Base-by-base conservation (phyloP, 306 rosid species). In the Sindora glabra region DNA sequence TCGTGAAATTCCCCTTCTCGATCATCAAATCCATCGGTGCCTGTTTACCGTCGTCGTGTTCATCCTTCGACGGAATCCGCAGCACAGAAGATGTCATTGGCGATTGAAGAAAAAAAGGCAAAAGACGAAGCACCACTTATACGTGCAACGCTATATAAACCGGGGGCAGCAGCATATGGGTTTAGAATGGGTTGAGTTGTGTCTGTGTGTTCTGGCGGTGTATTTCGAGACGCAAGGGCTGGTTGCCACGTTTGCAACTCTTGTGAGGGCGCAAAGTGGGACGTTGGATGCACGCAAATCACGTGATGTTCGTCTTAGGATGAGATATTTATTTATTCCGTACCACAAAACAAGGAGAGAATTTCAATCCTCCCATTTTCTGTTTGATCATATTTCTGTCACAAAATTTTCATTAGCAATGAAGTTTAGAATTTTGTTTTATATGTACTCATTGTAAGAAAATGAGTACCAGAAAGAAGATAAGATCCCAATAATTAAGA, bases 51-150 rank as follows among this genome's bases (percentile, higher is more conserved):
- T 84, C 78, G 1, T 76, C 79, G 26, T 21, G 65, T 17, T 58
- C 79, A 5, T 72, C 80, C 50, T 71, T 64, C 2, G 86, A 60
- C 16, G 67, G 38, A 13, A 64, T 13, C 18, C 69, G 56, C 23
- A 78, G 1, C 29, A 77, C 63, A 0, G 84, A 73, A 37, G 79
- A 59, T 16, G 86, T 41, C 94, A 84, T 77, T 48, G 56, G 10
- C 22, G 26, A 7, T 27, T 42, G 1, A 19, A 18, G 25, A n/a
- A 27, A 11, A 13, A 3, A 5, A 10, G 42, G 14, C 5, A 14
- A 24, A 27, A 13, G n/a, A 19, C 1, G 37, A 27, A 16, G 38
- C 21, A 15, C 37, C 39, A 42, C 54, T 3, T 47, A 1, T 15
- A 4, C 14, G 17, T 2, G 37, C 25, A 8, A 8, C 7, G n/a